Percentiles rank a stretch among this genome's conserved stretches.
phyloP scores from a whole-genome alignment of 2,329 filamentous ascomycete species.

The Ophiostoma sp. region DNA sequence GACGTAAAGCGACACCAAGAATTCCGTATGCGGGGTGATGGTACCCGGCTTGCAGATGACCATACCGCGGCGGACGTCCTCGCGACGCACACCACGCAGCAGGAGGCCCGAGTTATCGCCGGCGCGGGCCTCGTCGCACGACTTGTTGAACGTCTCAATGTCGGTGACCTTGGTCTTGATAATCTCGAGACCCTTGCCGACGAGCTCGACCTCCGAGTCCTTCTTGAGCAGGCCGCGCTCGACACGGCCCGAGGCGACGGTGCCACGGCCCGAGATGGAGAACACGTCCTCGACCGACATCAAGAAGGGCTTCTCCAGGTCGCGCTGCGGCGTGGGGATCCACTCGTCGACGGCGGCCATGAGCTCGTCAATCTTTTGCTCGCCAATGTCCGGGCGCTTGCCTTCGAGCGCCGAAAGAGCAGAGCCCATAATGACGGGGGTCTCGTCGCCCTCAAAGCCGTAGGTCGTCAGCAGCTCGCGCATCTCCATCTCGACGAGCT shows the following conservation, averaged over 20 bases:
- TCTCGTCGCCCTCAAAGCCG: conserved; percentile 97
- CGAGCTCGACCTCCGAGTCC: conserved; percentile 90
- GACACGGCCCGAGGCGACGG: conserved; percentile 93
- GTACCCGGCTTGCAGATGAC: conserved; percentile 81
- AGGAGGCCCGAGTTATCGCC: conserved; percentile 98
- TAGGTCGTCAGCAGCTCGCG: conserved; percentile 90
- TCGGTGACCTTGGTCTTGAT: conserved; percentile 99
- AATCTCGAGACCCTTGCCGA: conserved; percentile 77
- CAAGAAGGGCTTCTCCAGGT: conserved; percentile 97
- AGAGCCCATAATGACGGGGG: conserved; percentile 94
- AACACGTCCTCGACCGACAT: conserved; percentile 97
- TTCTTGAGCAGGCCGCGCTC: conserved; percentile 94
- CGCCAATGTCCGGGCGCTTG: conserved; percentile 83
- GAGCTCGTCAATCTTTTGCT: conserved; percentile 85
- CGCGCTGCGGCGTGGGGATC: conserved; percentile 94
- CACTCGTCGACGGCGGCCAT: conserved; percentile 86
- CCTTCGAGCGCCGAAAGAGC: conserved; percentile 91
- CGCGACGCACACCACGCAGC: conserved; percentile 91
- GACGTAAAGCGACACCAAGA: conserved; percentile 95
- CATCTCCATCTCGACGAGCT: conserved; percentile 99
- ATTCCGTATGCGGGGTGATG: conserved; percentile 85
- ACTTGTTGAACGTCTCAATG: conserved; percentile 99
- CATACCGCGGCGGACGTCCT: conserved; percentile 95
- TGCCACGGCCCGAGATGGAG: conserved; percentile 90
- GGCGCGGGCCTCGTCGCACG: conserved; percentile 91